Conservation (phyloP, 305 asterid species). For the Rubia peregrina region DNA sequence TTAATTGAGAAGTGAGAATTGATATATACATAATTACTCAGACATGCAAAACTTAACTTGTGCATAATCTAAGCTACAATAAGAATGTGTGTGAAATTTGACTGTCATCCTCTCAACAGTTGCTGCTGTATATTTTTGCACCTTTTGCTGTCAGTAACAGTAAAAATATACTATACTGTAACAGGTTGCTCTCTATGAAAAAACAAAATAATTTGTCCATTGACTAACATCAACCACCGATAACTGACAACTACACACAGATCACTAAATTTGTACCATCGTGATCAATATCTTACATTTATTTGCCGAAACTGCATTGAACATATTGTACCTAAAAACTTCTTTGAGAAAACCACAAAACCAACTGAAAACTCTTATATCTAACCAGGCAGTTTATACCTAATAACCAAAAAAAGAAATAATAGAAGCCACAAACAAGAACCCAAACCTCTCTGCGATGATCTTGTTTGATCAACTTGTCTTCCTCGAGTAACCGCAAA, state of each 20-base stretch:
- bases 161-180: background rate
- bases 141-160: slow-evolving; percentile 72
- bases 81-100: background rate
- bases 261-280: background rate
- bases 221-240: slow-evolving; percentile 3
- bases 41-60: too few relatives aligned
- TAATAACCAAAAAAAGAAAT: background rate
- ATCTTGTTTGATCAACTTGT: slow-evolving; percentile 82
- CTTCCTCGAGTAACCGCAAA: slow-evolving; percentile 86
- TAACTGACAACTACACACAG: background rate
- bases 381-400: background rate
- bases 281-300: background rate
- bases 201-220: background rate
- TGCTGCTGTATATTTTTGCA: slow-evolving; percentile 76
- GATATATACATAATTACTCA: too few relatives aligned
- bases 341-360: background rate
- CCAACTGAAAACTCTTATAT: background rate
- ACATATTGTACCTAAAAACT: background rate
- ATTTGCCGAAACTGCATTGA: background rate
- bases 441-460: slow-evolving; percentile 88
- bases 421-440: slow-evolving; percentile 22
- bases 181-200: background rate
- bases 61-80: too few relatives aligned
- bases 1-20: too few relatives aligned
- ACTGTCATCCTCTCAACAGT: slow-evolving; percentile 75